Percentiles rank a stretch among this genome's conserved stretches.
Conservation (phyloP, 1,284 basidiomycete genomes). For the Boletellus dicymbophilus region DNA sequence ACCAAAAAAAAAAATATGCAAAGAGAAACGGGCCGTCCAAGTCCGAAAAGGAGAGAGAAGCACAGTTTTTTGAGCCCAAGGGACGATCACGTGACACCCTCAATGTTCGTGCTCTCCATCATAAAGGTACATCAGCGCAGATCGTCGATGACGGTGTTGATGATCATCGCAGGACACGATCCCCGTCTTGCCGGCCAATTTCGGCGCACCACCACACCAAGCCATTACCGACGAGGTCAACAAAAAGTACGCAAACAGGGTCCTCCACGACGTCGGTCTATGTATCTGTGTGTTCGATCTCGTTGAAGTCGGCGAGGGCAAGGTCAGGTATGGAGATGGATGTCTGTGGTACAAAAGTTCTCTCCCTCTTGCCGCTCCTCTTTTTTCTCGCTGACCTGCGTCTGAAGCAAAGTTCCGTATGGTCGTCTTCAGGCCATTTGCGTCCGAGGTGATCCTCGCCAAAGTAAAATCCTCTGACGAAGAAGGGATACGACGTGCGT, state of each 20-base stretch:
- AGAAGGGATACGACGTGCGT: slow-evolving; percentile 80
- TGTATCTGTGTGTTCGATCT: slow-evolving; percentile 91
- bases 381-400: slow-evolving; percentile 6
- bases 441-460: slow-evolving; percentile 88
- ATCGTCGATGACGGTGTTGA: too few species aligned
- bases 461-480: slow-evolving; percentile 86
- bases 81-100: slow-evolving; percentile 19
- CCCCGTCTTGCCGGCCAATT: slow-evolving; percentile 75
- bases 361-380: slow-evolving; percentile 15
- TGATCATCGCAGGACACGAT: slow-evolving; percentile 64
- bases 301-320: slow-evolving; percentile 85
- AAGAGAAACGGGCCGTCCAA: too few species aligned
- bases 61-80: slow-evolving; percentile 5
- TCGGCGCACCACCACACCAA: slow-evolving; percentile 69
- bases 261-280: slow-evolving; percentile 91
- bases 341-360: slow-evolving; percentile 92
- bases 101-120: slow-evolving; percentile 63
- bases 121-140: slow-evolving; percentile 54
- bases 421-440: slow-evolving; percentile 90
- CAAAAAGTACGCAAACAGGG: slow-evolving; percentile 93
- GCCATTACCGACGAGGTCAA: slow-evolving; percentile 82
- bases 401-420: slow-evolving; percentile 82
- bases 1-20: too few species aligned
- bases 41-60: too few species aligned
- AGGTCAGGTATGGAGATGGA: slow-evolving; percentile 93